Evolutionary conservation across 768 basidiomycete species (phyloP).

Genomic region (Rhizopogon vulgaris): DNA sequence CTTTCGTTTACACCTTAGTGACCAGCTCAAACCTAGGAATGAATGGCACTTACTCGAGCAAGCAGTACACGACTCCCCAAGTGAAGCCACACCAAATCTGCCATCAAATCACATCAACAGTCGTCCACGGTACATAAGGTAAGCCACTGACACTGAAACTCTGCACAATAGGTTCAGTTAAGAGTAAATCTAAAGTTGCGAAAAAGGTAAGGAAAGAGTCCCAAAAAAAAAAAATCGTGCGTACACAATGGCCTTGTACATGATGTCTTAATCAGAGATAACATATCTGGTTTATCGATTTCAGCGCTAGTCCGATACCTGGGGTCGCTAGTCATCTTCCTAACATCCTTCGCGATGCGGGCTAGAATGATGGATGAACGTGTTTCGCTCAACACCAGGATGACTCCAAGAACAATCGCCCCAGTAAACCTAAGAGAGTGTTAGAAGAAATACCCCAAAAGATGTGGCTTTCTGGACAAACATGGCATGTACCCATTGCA

Average conservation of each 20-base stretch:
- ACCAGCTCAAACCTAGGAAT: neutral
- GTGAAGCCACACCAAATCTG: conserved; percentile 60
- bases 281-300: conserved; percentile 48
- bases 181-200: conserved; percentile 2
- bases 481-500: conserved; percentile 73
- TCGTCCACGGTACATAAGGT: neutral
- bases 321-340: conserved; percentile 58
- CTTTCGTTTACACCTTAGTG: conserved; percentile 10
- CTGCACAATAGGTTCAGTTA: conserved; percentile 56
- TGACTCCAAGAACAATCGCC: conserved; percentile 39
- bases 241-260: conserved; percentile 62
- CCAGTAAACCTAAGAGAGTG: conserved; percentile 38
- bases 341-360: conserved; percentile 48
- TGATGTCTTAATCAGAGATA: conserved; percentile 55
- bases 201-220: neutral
- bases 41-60: conserved; percentile 41
- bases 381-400: conserved; percentile 62
- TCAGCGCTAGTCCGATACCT: conserved; percentile 58
- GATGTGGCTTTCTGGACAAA: conserved; percentile 12
- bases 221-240: conserved; percentile 17
- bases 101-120: neutral
- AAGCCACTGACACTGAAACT: conserved; percentile 53
- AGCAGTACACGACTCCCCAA: conserved; percentile 67
- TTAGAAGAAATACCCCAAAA: neutral
- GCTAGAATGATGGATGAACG: conserved; percentile 62